These are phyloP conservation scores for Thermochaetoides dissita DNA, from an alignment of 2,329 filamentous ascomycete genomes.

Conservation along the genomic window DNA sequence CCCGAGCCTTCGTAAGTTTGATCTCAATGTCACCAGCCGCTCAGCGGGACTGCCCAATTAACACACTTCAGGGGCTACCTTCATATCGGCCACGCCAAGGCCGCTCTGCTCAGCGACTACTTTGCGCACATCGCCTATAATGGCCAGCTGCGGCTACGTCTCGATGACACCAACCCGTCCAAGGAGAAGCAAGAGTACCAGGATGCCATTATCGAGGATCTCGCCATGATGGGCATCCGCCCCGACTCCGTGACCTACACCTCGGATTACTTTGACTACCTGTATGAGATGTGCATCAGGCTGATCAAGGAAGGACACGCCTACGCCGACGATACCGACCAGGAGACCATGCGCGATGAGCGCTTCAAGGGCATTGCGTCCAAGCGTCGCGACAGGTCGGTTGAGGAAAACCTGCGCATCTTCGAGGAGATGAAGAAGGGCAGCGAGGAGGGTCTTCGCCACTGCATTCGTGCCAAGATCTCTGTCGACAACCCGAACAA, in stretches of 20 bases:
- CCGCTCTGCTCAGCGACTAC: conserved; percentile 65
- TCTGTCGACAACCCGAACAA: conserved; percentile 87
- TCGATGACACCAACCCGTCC: conserved; percentile 93
- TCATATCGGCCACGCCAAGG: conserved; percentile 89
- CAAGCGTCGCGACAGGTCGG: conserved; percentile 59
- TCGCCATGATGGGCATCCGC: conserved; percentile 80
- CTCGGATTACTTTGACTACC: conserved; percentile 85
- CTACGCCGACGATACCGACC: conserved; percentile 88
- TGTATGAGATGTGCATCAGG: conserved; percentile 72
- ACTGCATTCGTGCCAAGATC: conserved; percentile 93
- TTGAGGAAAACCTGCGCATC: conserved; percentile 73
- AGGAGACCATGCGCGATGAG: conserved; percentile 75
- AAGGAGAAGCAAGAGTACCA: conserved; percentile 97
- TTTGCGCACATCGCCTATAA: conserved; percentile 90
- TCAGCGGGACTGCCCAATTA: conserved; percentile 10
- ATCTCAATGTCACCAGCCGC: conserved; percentile 2
- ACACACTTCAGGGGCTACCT: conserved; percentile 52
- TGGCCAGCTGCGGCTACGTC: conserved; percentile 77
- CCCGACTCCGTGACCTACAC: conserved; percentile 80
- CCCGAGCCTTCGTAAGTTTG: conserved; percentile 71
- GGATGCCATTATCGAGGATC: conserved; percentile 83
- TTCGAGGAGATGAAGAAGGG: conserved; percentile 92
- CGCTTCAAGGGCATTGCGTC: conserved; percentile 74
- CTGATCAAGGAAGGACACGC: conserved; percentile 79
- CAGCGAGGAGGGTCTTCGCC: conserved; percentile 60